Base-by-base conservation (phyloP, 306 rosid genomes). In the Cucurbita ficifolia region DNA sequence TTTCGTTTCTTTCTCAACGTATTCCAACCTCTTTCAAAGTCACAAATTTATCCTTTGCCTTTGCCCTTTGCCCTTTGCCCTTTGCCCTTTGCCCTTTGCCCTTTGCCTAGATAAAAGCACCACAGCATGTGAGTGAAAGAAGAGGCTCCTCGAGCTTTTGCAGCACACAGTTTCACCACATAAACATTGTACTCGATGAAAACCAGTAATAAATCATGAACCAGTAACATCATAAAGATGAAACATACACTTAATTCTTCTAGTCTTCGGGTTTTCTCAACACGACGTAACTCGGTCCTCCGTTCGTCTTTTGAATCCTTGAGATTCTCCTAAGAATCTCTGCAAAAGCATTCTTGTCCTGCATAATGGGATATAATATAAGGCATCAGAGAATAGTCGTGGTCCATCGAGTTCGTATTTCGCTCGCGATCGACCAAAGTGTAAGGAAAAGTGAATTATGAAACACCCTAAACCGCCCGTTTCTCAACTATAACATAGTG, bases 291-390 rank as follows among this genome's bases (percentile, higher is more conserved):
- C 79, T 89, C 61, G 96, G 73, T 17, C 92, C 92, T 17, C 94
- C 92, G 9, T 84, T 87, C 7, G 87, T 85, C 83, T 86, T 90
- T 82, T 90, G 94, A 80, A 93, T 93, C 89, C 84, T 93, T 3
- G 97, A 93, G 24, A 93, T 93, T 85, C 87, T 83, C 88, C 86
- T 86, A 57, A 93, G 88, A 69, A 88, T 87, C n/a, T 82, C 92
- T 0, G 98, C 94, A 88, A 93, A 93, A 5, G 92, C 97, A 65
- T 79, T 76, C 83, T 93, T 93, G 70, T 93, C 98, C 98, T 93
- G 92, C 86, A 84, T 40, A 39, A 74, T 24, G 22, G 50, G 71
- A 77, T 57, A 77, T 57, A 42, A 0, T 16, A 50, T 10, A 22
- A 33, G 21, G 73, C 35, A 73, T 46, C 24, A 81, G 17, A 65